phyloP scores from a whole-genome alignment of 805 yeast species.

The Lipomyces starkeyi region DNA sequence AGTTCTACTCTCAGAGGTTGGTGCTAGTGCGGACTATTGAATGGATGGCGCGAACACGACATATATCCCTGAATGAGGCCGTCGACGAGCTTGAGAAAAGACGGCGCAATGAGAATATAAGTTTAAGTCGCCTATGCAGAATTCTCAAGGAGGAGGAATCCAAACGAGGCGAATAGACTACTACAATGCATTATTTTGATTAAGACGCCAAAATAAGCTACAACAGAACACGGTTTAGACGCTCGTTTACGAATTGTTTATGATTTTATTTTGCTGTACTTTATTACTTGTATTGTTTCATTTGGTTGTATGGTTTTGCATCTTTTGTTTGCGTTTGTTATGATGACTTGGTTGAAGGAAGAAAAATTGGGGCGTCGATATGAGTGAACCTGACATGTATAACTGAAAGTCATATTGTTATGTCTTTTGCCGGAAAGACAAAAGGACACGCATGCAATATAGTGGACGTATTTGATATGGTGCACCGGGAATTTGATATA shows the following conservation, averaged over 20 bases:
- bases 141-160: slow-evolving; percentile 33
- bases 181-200: neutral
- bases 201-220: neutral
- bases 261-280: neutral
- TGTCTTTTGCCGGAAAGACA: neutral
- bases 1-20: slow-evolving; percentile 36
- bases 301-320: neutral
- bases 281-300: neutral
- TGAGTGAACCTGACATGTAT: neutral
- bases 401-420: neutral
- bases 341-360: neutral
- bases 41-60: slow-evolving; percentile 30
- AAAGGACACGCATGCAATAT: neutral
- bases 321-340: slow-evolving; percentile 1
- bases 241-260: neutral
- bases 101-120: slow-evolving; percentile 28
- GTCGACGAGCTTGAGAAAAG: slow-evolving; percentile 37
- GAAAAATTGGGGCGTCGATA: neutral
- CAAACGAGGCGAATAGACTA: slow-evolving; percentile 24
- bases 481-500: slow-evolving; percentile 1
- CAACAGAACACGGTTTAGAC: neutral
- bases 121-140: slow-evolving; percentile 35
- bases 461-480: neutral
- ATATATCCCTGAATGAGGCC: slow-evolving; percentile 31
- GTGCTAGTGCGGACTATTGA: slow-evolving; percentile 37